Percentiles rank a stretch among this genome's conserved stretches.
These are phyloP conservation scores for Juglanconis sp. DNA, from an alignment of 2,329 filamentous ascomycete species.

Conservation along the genomic window DNA sequence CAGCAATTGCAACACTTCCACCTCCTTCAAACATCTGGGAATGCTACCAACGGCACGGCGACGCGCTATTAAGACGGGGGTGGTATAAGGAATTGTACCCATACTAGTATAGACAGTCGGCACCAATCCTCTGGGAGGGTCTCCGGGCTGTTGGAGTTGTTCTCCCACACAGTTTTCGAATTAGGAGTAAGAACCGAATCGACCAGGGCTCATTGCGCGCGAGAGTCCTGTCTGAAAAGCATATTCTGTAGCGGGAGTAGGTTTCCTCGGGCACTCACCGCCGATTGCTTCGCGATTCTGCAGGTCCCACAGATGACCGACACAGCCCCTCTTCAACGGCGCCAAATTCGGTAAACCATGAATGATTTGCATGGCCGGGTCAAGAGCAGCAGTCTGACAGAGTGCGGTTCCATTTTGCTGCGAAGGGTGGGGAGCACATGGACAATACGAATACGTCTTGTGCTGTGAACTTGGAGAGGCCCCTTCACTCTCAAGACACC, in stretches of 20 bases:
- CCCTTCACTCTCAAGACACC: not conserved
- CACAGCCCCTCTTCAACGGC: not conserved
- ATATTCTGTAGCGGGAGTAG: not conserved
- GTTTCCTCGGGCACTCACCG: conserved; percentile 8
- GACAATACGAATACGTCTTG: not conserved
- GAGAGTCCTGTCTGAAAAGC: not conserved
- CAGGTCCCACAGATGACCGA: conserved; percentile 11
- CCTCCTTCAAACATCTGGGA: not conserved
- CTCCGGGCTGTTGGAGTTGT: too few species aligned
- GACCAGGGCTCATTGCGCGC: not conserved
- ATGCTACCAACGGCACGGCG: not conserved
- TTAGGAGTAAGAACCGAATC: too few species aligned
- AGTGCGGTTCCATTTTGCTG: not conserved
- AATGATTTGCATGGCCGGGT: not conserved
- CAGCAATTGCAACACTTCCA: not conserved
- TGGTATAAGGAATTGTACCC: not conserved
- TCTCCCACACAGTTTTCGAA: too few species aligned
- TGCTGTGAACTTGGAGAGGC: not conserved
- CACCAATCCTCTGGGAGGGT: too few species aligned
- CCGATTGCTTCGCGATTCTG: conserved; percentile 6
- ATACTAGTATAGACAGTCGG: not conserved
- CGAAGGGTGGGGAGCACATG: not conserved
- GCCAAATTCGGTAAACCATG: conserved; percentile 17
- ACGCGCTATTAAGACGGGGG: not conserved
- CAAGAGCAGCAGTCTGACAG: not conserved